phyloP scores from a whole-genome alignment of 2,329 filamentous ascomycete species.

The Trichoderma hamatum region DNA sequence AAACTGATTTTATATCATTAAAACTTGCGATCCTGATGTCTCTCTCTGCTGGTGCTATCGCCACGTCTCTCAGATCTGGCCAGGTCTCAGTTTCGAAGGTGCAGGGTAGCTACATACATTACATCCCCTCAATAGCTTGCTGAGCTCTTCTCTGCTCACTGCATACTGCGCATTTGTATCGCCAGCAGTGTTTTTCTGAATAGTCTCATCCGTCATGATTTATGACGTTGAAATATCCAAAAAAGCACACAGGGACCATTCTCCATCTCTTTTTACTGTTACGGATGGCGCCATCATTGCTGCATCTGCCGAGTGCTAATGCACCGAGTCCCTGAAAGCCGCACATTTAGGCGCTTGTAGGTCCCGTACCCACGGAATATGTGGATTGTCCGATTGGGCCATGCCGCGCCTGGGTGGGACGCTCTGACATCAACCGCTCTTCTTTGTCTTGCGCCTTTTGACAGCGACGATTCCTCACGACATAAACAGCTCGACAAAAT shows the following conservation, averaged over 20 bases:
- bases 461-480: not conserved
- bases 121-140: not conserved
- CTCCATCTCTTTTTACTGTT: not conserved
- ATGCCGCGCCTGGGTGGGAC: not conserved
- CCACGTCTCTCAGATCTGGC: not conserved
- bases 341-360: not conserved
- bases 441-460: not conserved
- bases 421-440: constrained; percentile 25
- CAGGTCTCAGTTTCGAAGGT: not conserved
- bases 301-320: not conserved
- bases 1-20: not conserved
- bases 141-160: not conserved
- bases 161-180: not conserved
- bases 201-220: not conserved
- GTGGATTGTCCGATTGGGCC: constrained; percentile 9
- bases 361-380: constrained; percentile 2
- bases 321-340: not conserved
- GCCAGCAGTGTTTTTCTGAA: not conserved
- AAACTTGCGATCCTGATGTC: not conserved
- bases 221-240: not conserved
- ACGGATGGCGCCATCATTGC: not conserved
- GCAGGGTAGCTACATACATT: not conserved
- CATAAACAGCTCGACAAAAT: not conserved
- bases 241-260: not conserved
- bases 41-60: not conserved